Evolutionary conservation across 306 rosid species (phyloP).

Genomic region (Alnus rubra): DNA sequence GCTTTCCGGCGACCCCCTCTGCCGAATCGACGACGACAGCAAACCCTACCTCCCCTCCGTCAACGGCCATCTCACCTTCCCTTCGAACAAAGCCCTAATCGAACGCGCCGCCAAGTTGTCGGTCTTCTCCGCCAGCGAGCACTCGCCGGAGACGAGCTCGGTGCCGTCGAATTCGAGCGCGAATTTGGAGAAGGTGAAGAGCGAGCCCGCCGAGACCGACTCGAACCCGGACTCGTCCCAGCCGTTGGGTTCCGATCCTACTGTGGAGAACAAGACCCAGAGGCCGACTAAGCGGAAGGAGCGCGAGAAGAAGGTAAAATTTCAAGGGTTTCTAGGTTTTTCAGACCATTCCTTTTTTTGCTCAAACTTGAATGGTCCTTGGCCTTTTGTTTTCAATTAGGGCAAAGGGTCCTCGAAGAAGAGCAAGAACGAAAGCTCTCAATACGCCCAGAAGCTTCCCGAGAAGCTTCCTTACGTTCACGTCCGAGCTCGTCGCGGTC

Average conservation of each 20-base stretch:
- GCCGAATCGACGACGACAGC: slow-evolving; percentile 30
- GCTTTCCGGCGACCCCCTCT: slow-evolving; percentile 31
- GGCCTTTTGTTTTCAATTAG: slow-evolving; percentile 41
- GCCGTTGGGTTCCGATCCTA: slow-evolving; percentile 47
- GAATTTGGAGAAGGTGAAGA: slow-evolving; percentile 66
- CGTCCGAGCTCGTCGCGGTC: slow-evolving; percentile 96
- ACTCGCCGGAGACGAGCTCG: slow-evolving; percentile 46
- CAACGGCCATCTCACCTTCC: slow-evolving; percentile 50
- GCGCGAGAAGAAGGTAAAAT: slow-evolving; percentile 84
- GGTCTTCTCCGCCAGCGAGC: slow-evolving; percentile 61
- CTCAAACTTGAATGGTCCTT: slow-evolving; percentile 2
- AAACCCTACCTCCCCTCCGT: slow-evolving; percentile 46
- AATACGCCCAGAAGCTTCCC: too few species aligned
- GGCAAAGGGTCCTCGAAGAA: slow-evolving; percentile 68
- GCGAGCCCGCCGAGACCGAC: slow-evolving; percentile 67
- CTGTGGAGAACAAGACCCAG: slow-evolving; percentile 56
- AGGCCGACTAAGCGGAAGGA: slow-evolving; percentile 78
- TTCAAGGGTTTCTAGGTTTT: background rate
- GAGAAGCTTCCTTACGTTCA: slow-evolving; percentile 88
- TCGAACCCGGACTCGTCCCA: slow-evolving; percentile 62
- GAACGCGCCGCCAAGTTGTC: slow-evolving; percentile 79
- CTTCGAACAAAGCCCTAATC: slow-evolving; percentile 46
- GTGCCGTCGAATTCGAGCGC: slow-evolving; percentile 40
- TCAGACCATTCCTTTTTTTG: slow-evolving; percentile 14
- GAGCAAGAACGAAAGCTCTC: slow-evolving; percentile 57